phyloP scores from a whole-genome alignment of 2,329 filamentous ascomycete genomes.

The Pyricularia sp. region DNA sequence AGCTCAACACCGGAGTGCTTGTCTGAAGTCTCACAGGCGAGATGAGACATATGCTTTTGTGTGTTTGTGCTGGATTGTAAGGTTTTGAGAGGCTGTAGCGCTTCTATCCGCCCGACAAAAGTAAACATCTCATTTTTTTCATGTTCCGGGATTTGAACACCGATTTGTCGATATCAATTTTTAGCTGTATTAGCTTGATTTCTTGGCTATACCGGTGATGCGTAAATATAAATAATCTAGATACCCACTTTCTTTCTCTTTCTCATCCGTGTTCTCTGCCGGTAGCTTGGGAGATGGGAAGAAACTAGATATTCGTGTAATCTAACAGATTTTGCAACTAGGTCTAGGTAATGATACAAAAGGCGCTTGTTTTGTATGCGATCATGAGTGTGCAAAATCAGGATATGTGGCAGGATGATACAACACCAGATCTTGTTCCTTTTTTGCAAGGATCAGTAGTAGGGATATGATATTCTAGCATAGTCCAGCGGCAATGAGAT shows the following conservation, averaged over 20 bases:
- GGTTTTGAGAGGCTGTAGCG: too few species aligned
- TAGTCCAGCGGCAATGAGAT: background rate
- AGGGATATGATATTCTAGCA: background rate
- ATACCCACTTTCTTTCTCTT: background rate
- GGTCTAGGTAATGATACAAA: too few species aligned
- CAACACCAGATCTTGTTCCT: too few species aligned
- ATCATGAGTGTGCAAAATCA: too few species aligned
- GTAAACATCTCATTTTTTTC: background rate
- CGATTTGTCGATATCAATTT: background rate
- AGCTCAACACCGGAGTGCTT: constrained; percentile 31
- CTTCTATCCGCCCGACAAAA: background rate
- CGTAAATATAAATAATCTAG: background rate
- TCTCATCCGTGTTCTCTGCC: background rate
- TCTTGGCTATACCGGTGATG: background rate
- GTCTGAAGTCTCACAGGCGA: constrained; percentile 16
- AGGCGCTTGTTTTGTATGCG: too few species aligned
- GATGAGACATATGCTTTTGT: background rate
- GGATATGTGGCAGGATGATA: too few species aligned
- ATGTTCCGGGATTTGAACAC: background rate
- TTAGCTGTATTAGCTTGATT: background rate
- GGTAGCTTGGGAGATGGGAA: background rate
- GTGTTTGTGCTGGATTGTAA: background rate
- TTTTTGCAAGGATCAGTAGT: background rate
- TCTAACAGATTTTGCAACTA: background rate
- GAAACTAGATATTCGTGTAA: background rate